Conservation (phyloP, 208 protist genomes). For the Leptomonas pyrrhocoris region DNA sequence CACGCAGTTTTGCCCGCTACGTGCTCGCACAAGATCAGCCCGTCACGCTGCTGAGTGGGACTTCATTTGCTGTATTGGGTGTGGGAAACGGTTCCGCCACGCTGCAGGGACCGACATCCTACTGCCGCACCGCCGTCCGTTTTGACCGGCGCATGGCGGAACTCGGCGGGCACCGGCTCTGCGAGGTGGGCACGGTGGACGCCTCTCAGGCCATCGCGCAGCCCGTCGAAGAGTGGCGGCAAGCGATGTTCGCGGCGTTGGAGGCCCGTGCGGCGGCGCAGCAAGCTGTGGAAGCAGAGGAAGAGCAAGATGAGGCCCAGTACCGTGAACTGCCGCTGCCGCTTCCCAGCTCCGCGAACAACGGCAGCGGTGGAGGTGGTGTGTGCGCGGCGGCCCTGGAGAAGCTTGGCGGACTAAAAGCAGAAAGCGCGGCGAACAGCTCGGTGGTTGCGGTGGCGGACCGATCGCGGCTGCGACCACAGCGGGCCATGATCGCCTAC, state of each 20-base stretch:
- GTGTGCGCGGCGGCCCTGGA: background rate
- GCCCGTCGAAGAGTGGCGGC: constrained; percentile 46
- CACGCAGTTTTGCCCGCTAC: constrained; percentile 47
- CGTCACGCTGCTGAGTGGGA: constrained; percentile 34
- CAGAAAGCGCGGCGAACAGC: constrained; percentile 5
- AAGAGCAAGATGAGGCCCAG: constrained; percentile 7
- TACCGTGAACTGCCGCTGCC: constrained; percentile 9
- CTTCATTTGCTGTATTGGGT: constrained; percentile 58
- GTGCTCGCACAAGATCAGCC: constrained; percentile 38
- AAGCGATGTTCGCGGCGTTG: constrained; percentile 34
- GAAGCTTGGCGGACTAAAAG: background rate
- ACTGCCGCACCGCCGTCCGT: constrained; percentile 34
- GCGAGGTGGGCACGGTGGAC: constrained; percentile 22
- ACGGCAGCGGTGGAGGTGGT: background rate
- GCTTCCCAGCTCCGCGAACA: background rate
- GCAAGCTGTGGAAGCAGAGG: background rate
- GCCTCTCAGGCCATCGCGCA: constrained; percentile 23
- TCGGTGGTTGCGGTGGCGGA: constrained; percentile 6
- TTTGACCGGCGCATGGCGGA: constrained; percentile 42
- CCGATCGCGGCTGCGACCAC: background rate
- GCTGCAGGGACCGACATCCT: constrained; percentile 36
- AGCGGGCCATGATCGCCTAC: constrained; percentile 24
- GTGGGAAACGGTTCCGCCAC: constrained; percentile 45
- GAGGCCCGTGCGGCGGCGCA: constrained; percentile 3
- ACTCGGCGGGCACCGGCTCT: constrained; percentile 43